A percentile compares a stretch with the other conserved stretches of the same genome.
These are phyloP conservation scores for Mortierella sp. DNA, from an alignment of 371 early-diverging fungal genomes.

Conservation along the genomic window DNA sequence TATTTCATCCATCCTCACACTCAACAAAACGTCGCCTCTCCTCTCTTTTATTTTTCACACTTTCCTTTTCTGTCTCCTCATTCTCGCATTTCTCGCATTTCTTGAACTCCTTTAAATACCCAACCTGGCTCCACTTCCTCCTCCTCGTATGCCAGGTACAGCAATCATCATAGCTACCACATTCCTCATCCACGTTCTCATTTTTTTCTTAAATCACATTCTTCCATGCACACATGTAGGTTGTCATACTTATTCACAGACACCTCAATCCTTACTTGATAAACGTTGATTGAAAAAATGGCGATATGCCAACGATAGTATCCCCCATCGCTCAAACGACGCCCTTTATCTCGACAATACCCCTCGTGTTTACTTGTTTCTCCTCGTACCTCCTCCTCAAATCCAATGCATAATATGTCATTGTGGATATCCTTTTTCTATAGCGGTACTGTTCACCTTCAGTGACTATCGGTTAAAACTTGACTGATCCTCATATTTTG, in stretches of 20 bases:
- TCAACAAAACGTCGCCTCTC: neutral
- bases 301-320: too few relatives aligned
- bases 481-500: neutral
- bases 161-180: neutral
- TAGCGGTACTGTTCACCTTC: neutral
- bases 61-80: neutral
- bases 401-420: neutral
- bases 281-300: too few relatives aligned
- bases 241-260: neutral
- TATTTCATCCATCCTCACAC: neutral
- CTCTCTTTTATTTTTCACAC: conserved; percentile 1
- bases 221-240: neutral
- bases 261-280: neutral
- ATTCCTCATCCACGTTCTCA: neutral
- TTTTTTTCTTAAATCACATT: neutral
- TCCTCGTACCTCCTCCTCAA: neutral
- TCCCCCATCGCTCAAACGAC: too few relatives aligned
- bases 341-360: neutral
- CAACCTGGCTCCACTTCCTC: conserved; percentile 2
- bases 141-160: neutral
- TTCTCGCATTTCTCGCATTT: neutral
- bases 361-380: conserved; percentile 1
- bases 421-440: neutral
- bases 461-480: neutral
- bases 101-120: neutral